Base-by-base conservation (phyloP, 305 asterid genomes). In the Fraxinus velutina region DNA sequence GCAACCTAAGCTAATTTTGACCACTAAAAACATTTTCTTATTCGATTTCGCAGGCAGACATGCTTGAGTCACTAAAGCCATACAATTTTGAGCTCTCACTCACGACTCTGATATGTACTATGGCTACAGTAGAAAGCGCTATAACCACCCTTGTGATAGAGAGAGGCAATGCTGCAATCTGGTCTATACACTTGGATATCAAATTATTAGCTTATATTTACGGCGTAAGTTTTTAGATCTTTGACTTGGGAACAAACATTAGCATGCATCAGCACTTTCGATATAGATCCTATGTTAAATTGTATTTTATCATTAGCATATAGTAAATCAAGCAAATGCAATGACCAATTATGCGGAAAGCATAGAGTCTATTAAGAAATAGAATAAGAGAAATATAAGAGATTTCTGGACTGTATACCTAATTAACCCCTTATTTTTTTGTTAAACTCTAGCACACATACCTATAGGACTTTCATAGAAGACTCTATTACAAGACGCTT, bases 11-110 rank as follows among this genome's bases (percentile, higher is more conserved):
- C 9, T n/a, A 55, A 15, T 17, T 17, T 1, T 55, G 6, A 9
- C 5, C 24, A 17, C 7, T n/a, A 55, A 15, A n/a, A 55, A 44
- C 57, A 12, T 47, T 13, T 4, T 13, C 57, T 47, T 13, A 0
- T 47, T 47, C 57, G 15, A 47, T 10, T 13, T 47, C 8, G 57
- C 57, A 47, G 57, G 89, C 52, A 42, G 52, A 42, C 0, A 10
- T 10, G n/a, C 52, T 42, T 9, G 4, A 42, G 52, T 42, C 93
- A 5, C 78, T 92, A 88, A 92, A 92, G 84, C 82, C 93, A 7
- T 94, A 92, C 85, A 92, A 93, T 1, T 94, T 95, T 27, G 93
- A 88, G 36, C 86, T 94, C 33, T 90, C 97, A 5, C 85, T 94
- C 1, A 89, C 94, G 0, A 78, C 90, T 3, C 82, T 92, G 87